Evolutionary conservation across 75 land plant species (phyloP), one percentile per base, ranked within the genome.

Genomic region (Selaginella moellendorffii): DNA sequence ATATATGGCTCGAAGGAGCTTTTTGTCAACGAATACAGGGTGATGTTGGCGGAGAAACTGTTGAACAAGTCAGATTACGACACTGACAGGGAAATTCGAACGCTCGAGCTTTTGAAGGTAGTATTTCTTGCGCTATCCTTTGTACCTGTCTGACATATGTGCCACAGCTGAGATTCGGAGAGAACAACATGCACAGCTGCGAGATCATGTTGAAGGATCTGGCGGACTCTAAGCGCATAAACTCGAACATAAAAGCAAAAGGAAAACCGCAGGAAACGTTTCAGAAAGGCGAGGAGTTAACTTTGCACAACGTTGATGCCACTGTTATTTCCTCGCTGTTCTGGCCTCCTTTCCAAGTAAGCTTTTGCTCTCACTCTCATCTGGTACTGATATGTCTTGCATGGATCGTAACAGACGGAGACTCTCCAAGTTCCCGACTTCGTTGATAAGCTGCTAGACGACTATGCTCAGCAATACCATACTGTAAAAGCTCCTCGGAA

Each of bases 191-290:
- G 97, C 97, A 85, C 62, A 83, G 75, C 24, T 92, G 97, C 72
- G 97, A 92, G 75, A 88, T 92, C 53, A 92, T 92, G 97, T 79
- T 92, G 20, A 92, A 92, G 76, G 97, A 92, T 80, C 62, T 92
- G 58, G 92, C 87, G 69, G 90, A 78, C 78, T 92, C 97, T 2
- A 92, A 92, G 69, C 82, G 96, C 61, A 88, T 83, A 59, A 92
- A 88, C 65, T 25, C 81, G 64, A 92, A 83, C 64, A 85, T 92
- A 28, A 92, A 92, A 76, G 62, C 72, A 29, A 64, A 51, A 21
- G 72, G 27, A 24, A 56, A 20, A 56, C 20, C 9, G 5, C 60
- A 8, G 5, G 60, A 56, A 56, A 17, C 46, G 10, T 26, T 46
- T 22, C 24, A 70, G 29, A 73, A n/a, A 61, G 81, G 85, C 24